Evolutionary conservation across 257 asterid species (phyloP).

Genomic region (Solanum phureja): DNA sequence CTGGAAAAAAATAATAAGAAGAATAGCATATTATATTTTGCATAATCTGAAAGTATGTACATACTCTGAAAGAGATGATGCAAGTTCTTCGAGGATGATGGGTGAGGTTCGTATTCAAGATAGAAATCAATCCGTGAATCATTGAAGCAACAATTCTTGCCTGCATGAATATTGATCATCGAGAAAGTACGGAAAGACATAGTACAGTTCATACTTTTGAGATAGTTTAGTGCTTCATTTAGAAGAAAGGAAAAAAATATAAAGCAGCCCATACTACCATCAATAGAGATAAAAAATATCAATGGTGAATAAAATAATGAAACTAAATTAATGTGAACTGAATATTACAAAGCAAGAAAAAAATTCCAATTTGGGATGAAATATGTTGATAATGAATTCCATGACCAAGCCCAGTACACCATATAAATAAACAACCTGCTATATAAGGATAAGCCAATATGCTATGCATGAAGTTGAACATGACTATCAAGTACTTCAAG

Average conservation of each 20-base stretch:
- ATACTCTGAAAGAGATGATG: conserved; percentile 90
- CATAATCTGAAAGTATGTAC: conserved; percentile 9
- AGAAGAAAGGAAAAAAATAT: not conserved
- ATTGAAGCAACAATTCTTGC: conserved; percentile 90
- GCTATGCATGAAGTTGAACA: not conserved
- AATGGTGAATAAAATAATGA: not conserved
- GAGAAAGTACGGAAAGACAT: not conserved
- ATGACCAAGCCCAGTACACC: not conserved
- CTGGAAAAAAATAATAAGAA: not conserved
- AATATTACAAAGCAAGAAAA: not conserved
- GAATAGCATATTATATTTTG: not conserved
- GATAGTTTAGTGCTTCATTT: not conserved
- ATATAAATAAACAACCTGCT: not conserved
- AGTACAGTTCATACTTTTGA: not conserved
- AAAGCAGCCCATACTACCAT: conserved; percentile 34
- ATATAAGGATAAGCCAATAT: not conserved
- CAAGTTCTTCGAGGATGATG: conserved; percentile 80
- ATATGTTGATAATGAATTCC: not conserved
- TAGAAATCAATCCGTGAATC: conserved; percentile 66
- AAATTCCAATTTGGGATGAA: not conserved
- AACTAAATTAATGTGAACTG: not conserved
- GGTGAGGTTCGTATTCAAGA: conserved; percentile 89
- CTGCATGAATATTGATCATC: conserved; percentile 29
- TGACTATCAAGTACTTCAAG: not conserved
- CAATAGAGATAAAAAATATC: not conserved